Base-by-base conservation (phyloP, 2,329 filamentous ascomycete species). In the Penicillium rolfsii region DNA sequence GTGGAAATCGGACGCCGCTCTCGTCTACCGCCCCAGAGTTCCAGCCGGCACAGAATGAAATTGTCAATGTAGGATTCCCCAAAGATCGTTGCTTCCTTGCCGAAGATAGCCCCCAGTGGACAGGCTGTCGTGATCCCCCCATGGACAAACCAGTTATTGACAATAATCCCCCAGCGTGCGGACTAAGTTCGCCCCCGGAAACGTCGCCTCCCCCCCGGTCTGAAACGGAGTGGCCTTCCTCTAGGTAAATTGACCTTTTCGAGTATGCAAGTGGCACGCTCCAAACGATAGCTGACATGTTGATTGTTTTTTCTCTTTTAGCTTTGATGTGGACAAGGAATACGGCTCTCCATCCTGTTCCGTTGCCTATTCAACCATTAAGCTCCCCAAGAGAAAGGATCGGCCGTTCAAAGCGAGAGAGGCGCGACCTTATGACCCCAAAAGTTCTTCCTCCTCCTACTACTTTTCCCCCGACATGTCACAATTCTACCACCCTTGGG, bases 11-110 rank as follows among this genome's bases (percentile, higher is more conserved):
- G 57, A 83, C 82, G 7, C 82, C 83, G 55, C 79, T 89, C 28
- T 89, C 86, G 35, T 86, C 86, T n/a, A 77, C 83, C 22, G 87
- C 88, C 2, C 85, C 86, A 0, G 86, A 88, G 63, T 89, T 89
- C 66, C 82, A 84, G 7, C 85, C 85, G 62, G 63, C 50, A 60
- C 65, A 61, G 67, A 73, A 67, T 65, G 76, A 78, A 64, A 66
- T 73, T 64, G 64, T 71, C 65, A 76, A 74, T 75, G 76, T 77
- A 74, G 68, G 74, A 63, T 52, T 59, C 57, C 62, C 73, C 64
- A 55, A 60, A 74, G 66, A 74, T 57, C 67, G 75, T 57, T 73
- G 67, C 49, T 71, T 79, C 76, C 22, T 86, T 86, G 72, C 80
- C 79, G 41, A 80, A 86, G 68, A 78, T 71, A 67, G 52, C 66